Evolutionary conservation across 1,284 basidiomycete species (phyloP), one percentile per base, ranked within the genome.

Genomic region (Pseudozyma sp.): DNA sequence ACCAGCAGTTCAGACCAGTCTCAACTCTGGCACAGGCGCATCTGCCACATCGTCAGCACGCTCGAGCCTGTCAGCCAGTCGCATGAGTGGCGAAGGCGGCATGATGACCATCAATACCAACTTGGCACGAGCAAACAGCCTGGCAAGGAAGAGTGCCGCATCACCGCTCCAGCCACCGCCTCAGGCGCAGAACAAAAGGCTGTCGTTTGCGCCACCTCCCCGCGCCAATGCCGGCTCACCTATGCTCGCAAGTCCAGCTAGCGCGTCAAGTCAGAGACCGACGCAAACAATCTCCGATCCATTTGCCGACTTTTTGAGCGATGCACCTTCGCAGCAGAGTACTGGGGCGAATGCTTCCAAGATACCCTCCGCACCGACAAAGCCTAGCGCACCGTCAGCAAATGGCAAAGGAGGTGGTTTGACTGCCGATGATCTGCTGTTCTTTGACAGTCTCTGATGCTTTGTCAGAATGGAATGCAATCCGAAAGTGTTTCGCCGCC

Each of bases 71-170:
- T 68, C 67, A 30, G 45, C 34, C 17, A 44, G 48, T 35, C 67
- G 60, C 14, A 52, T 55, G 34, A 68, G 67, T n/a, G 56, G 60
- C 33, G 67, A 68, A 14, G 60, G 67, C 6, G 66, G 66, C 1
- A 63, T 68, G 67, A 63, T 68, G 67, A 68, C 67, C 37, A 68
- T 68, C 56, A 63, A 52, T n/a, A 68, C 67, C 11, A 63, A 55
- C 29, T 34, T 68, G 29, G 56, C 19, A n/a, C 51, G 60, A 19
- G 56, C 60, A 7, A 63, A 47, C 40, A 63, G 56, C 34, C 16
- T 68, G 5, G 59, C 54, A 3, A 51, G 56, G 39, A 68, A 63
- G 19, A 59, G 48, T n/a, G 49, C 67, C 7, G 52, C 60, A 8
- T 63, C 67, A 19, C 67, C 67, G 3, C 29, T 63, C 14, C 67